Evolutionary conservation across 192 early-diverging fungal species (phyloP), one percentile per base, ranked within the genome.

Genomic region (Obelidium mucronatum): DNA sequence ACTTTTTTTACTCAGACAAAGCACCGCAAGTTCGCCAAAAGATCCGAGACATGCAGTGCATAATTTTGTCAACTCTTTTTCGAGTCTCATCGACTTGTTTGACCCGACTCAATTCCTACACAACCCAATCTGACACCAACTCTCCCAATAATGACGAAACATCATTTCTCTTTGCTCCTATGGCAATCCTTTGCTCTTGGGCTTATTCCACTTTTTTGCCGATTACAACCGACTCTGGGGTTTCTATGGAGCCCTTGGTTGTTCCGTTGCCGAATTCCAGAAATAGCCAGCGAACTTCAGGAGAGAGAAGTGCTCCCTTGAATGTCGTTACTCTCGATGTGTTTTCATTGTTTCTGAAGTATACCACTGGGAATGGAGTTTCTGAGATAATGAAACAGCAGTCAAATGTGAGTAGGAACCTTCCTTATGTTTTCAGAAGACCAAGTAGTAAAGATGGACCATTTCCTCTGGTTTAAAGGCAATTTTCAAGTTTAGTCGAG

Each of bases 321-420:
- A n/a, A 39, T 22, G 36, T 34, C 15, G 34, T 34, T 8, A 11
- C 52, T 1, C 26, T 70, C 37, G 65, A 78, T 35, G 74, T 76
- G 26, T 72, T 83, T 60, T n/a, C 33, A 2, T 51, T 73, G 30
- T 80, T 51, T 37, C 24, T 17, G 15, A 78, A 70, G 37, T 83
- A 83, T 58, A 74, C 67, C 11, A 59, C 54, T 28, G 78, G 73
- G 2, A 22, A 71, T 19, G 58, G 53, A 31, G 76, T 80, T n/a
- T 22, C 39, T 22, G 66, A 74, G 11, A 8, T 44, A 15, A 67
- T 61, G 42, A 55, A 70, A 36, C 8, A 42, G 8, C 66, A 51
- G 44, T 51, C 34, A 24, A 36, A 42, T 11, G 66, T 67, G 40
- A 52, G 44, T 44, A 15, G 44, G 11, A 48, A 15, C 44, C 19